phyloP scores from a whole-genome alignment of 768 basidiomycete genomes.

The Panus rudis region DNA sequence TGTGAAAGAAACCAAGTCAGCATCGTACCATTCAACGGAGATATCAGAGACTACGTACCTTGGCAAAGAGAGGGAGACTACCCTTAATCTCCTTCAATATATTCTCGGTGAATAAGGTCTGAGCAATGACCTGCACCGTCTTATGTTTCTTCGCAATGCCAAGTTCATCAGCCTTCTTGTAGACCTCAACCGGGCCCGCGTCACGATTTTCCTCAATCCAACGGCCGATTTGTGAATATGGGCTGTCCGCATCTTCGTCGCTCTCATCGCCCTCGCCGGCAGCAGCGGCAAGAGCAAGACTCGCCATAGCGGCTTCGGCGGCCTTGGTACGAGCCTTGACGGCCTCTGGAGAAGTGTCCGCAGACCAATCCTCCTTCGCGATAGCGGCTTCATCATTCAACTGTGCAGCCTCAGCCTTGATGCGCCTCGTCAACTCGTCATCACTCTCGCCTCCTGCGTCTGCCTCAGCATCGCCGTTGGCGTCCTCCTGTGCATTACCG shows the following conservation, averaged over 20 bases:
- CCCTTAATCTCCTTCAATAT: slow-evolving; percentile 56
- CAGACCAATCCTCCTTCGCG: slow-evolving; percentile 79
- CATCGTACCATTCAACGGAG: neutral
- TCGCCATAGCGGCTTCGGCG: slow-evolving; percentile 51
- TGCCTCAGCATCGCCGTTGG: slow-evolving; percentile 33
- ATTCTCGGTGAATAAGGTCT: slow-evolving; percentile 75
- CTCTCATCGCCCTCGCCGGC: slow-evolving; percentile 85
- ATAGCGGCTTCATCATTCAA: slow-evolving; percentile 57
- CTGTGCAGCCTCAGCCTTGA: slow-evolving; percentile 83
- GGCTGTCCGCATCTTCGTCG: slow-evolving; percentile 81
- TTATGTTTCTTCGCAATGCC: slow-evolving; percentile 96
- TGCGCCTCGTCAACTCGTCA: slow-evolving; percentile 83
- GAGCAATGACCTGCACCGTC: slow-evolving; percentile 73
- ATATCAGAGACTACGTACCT: slow-evolving; percentile 42
- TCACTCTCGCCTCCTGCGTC: slow-evolving; percentile 64
- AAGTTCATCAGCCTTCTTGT: slow-evolving; percentile 83
- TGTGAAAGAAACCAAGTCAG: slow-evolving; percentile 23
- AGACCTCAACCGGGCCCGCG: slow-evolving; percentile 59
- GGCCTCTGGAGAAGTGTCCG: slow-evolving; percentile 86
- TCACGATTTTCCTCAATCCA: slow-evolving; percentile 77
- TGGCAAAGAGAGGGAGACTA: slow-evolving; percentile 66
- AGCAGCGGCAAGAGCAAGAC: slow-evolving; percentile 37
- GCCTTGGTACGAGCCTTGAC: slow-evolving; percentile 77
- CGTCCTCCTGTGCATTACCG: slow-evolving; percentile 33
- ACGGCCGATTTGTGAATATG: slow-evolving; percentile 73